Evolutionary conservation across 1,284 basidiomycete genomes (phyloP).

Genomic region (Sporisorium scitamineum): DNA sequence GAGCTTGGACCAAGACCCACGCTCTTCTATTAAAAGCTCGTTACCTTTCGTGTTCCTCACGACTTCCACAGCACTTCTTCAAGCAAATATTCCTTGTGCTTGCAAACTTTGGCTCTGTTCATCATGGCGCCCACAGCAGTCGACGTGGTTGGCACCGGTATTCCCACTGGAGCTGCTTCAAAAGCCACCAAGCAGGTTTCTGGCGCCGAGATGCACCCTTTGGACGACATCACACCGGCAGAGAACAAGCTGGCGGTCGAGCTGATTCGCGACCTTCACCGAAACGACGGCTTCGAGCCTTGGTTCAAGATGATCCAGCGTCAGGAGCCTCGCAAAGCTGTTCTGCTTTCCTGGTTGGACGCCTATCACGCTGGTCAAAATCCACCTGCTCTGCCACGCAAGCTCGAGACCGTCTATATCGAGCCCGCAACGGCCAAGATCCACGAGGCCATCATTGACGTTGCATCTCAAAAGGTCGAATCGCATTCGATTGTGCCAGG

Average conservation of each 20-base stretch:
- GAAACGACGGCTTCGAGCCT: constrained; percentile 22
- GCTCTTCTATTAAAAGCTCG: background rate
- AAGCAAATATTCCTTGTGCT: background rate
- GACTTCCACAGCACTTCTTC: background rate
- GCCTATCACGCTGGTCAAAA: constrained; percentile 26
- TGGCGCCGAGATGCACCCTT: constrained; percentile 23
- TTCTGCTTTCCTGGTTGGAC: constrained; percentile 42
- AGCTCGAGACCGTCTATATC: constrained; percentile 36
- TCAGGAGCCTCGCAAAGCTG: constrained; percentile 39
- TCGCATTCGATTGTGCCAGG: constrained; percentile 20
- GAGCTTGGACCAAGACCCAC: too few species aligned
- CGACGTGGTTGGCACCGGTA: constrained; percentile 7
- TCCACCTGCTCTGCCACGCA: constrained; percentile 20
- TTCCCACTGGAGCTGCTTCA: background rate
- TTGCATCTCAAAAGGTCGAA: constrained; percentile 22
- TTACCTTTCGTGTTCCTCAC: background rate
- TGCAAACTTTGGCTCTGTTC: background rate
- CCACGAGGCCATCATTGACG: constrained; percentile 26
- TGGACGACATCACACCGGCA: constrained; percentile 30
- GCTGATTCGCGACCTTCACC: constrained; percentile 17
- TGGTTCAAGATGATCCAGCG: constrained; percentile 49
- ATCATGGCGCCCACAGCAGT: constrained; percentile 28
- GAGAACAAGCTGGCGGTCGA: constrained; percentile 36
- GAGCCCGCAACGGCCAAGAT: constrained; percentile 29
- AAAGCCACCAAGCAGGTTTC: constrained; percentile 10